These are phyloP conservation scores for Ganoderma sinense DNA, from an alignment of 1,284 basidiomycete species.

Conservation along the genomic window DNA sequence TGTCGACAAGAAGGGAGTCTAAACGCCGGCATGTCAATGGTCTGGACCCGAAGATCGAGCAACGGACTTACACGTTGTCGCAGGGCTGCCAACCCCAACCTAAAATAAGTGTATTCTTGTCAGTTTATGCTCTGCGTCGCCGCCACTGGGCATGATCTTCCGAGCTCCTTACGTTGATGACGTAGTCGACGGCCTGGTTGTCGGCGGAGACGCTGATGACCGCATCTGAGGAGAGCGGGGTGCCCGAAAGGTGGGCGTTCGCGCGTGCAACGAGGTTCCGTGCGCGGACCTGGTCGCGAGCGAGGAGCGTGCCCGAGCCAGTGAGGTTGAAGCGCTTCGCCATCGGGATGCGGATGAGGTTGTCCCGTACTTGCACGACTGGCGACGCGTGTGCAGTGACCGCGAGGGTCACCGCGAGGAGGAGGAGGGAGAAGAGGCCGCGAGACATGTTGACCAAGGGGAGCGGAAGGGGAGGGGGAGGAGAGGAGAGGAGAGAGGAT, in stretches of 20 bases:
- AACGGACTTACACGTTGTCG: conserved; percentile 40
- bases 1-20: conserved; percentile 42
- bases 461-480: not conserved
- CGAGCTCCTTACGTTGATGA: conserved; percentile 34
- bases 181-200: conserved; percentile 46
- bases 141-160: not conserved
- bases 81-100: conserved; percentile 45
- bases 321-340: conserved; percentile 40
- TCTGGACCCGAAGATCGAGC: not conserved
- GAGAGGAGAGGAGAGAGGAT: conserved; percentile 6
- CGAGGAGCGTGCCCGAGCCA: conserved; percentile 32
- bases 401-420: conserved; percentile 29
- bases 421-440: conserved; percentile 27
- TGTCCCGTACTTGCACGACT: conserved; percentile 32
- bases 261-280: conserved; percentile 29
- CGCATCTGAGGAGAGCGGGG: conserved; percentile 19
- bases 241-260: conserved; percentile 24
- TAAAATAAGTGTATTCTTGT: conserved; percentile 9
- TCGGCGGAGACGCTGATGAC: conserved; percentile 44
- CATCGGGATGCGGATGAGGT: conserved; percentile 34
- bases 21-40: not conserved
- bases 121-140: not conserved
- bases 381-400: conserved; percentile 35
- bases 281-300: conserved; percentile 37
- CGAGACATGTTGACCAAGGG: conserved; percentile 19